Evolutionary conservation across 2,329 filamentous ascomycete species (phyloP).

Genomic region (Alternaria postmessia): DNA sequence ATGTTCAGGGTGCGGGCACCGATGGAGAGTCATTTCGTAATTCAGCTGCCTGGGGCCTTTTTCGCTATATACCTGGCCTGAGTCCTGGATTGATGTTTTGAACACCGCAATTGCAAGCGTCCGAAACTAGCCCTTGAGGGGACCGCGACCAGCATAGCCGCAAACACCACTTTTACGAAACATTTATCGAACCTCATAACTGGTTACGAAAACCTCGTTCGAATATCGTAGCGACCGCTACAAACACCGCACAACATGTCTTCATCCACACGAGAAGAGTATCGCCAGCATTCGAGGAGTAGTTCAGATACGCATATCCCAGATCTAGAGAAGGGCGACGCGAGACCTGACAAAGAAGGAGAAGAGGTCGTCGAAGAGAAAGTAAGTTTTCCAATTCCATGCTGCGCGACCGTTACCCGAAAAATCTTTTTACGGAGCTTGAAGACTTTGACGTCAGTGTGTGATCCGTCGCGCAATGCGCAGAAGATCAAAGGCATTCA

Average conservation of each 20-base stretch:
- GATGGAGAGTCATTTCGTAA: not conserved
- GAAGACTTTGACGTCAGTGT: not conserved
- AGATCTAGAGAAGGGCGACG: constrained; percentile 31
- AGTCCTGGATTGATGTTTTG: not conserved
- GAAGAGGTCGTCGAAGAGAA: constrained; percentile 6
- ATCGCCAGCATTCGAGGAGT: constrained; percentile 28
- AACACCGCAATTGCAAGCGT: not conserved
- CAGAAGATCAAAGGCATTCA: not conserved
- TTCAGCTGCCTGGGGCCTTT: not conserved
- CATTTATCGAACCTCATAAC: not conserved
- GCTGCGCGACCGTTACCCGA: not conserved
- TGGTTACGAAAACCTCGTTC: not conserved
- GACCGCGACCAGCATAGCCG: not conserved
- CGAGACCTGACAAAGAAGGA: constrained; percentile 15
- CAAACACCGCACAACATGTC: constrained; percentile 22
- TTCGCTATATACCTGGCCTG: constrained; percentile 3
- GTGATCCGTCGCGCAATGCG: not conserved
- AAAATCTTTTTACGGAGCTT: not conserved
- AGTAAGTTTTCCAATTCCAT: constrained; percentile 14
- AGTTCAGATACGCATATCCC: constrained; percentile 31
- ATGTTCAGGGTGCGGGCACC: not conserved
- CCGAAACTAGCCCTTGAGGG: not conserved
- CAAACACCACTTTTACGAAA: not conserved
- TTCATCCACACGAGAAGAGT: constrained; percentile 20
- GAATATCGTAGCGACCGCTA: not conserved